Conservation (phyloP, 441 rosid genomes). For the Isatis lusitanica region DNA sequence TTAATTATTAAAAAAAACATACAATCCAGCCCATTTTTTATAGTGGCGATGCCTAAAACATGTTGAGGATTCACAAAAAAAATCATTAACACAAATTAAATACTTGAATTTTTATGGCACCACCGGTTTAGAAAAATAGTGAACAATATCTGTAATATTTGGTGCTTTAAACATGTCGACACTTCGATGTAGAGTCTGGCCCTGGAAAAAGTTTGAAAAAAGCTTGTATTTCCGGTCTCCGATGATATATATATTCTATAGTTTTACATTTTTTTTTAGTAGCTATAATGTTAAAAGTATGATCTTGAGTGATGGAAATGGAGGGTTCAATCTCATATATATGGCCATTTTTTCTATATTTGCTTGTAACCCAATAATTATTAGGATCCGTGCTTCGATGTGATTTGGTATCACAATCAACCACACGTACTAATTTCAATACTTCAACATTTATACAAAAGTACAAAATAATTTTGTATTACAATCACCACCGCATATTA, state of each 20-base stretch:
- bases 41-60: neutral
- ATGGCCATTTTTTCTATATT: too few relatives aligned
- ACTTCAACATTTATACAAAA: neutral
- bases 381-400: neutral
- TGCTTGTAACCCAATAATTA: too few relatives aligned
- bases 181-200: too few relatives aligned
- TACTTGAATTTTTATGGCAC: neutral
- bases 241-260: too few relatives aligned
- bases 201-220: too few relatives aligned
- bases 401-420: neutral
- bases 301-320: too few relatives aligned
- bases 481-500: neutral
- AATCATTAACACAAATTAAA: neutral
- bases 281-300: too few relatives aligned
- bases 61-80: neutral
- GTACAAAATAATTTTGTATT: neutral
- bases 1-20: too few relatives aligned
- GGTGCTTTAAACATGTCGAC: neutral
- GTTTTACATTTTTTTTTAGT: too few relatives aligned
- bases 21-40: neutral
- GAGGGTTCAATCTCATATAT: too few relatives aligned
- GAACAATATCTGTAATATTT: neutral
- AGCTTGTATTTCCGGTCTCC: too few relatives aligned
- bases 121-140: neutral
- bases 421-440: neutral